Conservation (phyloP, 2,329 filamentous ascomycete genomes). For the Scedosporium apiospermum region DNA sequence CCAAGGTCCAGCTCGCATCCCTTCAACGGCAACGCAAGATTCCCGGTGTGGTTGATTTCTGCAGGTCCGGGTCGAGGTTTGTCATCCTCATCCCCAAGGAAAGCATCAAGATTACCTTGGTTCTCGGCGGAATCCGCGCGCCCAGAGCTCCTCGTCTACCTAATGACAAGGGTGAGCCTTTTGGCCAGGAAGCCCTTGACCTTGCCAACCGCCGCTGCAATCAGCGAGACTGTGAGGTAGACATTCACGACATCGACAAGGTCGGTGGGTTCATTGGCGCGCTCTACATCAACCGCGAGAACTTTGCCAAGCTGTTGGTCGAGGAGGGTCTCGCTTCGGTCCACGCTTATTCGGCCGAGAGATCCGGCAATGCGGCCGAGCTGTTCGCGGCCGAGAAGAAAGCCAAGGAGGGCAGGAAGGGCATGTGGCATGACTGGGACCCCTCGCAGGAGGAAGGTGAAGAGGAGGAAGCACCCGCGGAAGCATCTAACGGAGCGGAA, state of each 20-base stretch:
- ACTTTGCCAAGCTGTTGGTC: conserved; percentile 84
- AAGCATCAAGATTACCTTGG: conserved; percentile 88
- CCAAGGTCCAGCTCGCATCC: conserved; percentile 83
- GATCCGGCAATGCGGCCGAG: conserved; percentile 80
- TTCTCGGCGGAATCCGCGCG: conserved; percentile 85
- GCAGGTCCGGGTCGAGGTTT: conserved; percentile 94
- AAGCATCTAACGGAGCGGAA: conserved; percentile 38
- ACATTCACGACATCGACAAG: conserved; percentile 92
- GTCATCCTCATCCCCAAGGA: conserved; percentile 86
- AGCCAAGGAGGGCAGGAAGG: conserved; percentile 82
- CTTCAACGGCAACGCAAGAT: conserved; percentile 87
- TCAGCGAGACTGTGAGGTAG: conserved; percentile 93
- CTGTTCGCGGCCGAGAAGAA: conserved; percentile 78
- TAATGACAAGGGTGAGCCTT: conserved; percentile 76
- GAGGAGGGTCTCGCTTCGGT: conserved; percentile 92
- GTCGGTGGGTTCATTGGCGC: conserved; percentile 95
- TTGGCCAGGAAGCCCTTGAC: conserved; percentile 89
- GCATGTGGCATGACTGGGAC: conserved; percentile 90
- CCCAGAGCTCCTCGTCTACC: conserved; percentile 66
- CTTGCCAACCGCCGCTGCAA: conserved; percentile 80
- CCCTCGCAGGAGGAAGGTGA: conserved; percentile 70
- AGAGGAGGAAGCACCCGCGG: conserved; percentile 39
- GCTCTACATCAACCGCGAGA: conserved; percentile 88
- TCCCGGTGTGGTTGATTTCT: conserved; percentile 89
- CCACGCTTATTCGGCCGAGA: conserved; percentile 91